Percentiles rank a stretch among this genome's conserved stretches.
Evolutionary conservation across 2,329 filamentous ascomycete genomes (phyloP).

Genomic region (Boeremia lycopersici): DNA sequence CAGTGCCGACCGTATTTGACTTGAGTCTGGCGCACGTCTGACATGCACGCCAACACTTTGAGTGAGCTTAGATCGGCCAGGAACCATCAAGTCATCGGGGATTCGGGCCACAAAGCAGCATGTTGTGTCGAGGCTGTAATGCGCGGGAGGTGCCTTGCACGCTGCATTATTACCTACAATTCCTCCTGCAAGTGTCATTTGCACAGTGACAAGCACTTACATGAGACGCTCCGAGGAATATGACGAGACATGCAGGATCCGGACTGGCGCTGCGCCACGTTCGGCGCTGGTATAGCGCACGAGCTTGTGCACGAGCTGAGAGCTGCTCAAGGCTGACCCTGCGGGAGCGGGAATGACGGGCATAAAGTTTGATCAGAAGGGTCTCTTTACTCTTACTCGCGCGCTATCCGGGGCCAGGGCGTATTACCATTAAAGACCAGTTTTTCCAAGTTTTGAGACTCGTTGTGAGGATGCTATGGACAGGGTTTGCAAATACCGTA

Average conservation of each 20-base stretch:
- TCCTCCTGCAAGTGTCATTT: slow-evolving; percentile 15
- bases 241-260: slow-evolving; percentile 33
- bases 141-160: slow-evolving; percentile 18
- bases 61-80: slow-evolving; percentile 28
- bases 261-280: slow-evolving; percentile 30
- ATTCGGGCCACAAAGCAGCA: slow-evolving; percentile 34
- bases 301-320: slow-evolving; percentile 25
- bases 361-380: slow-evolving; percentile 46
- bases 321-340: slow-evolving; percentile 31
- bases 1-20: slow-evolving; percentile 17
- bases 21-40: slow-evolving; percentile 24
- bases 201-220: slow-evolving; percentile 22
- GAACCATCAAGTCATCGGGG: slow-evolving; percentile 38
- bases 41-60: slow-evolving; percentile 29
- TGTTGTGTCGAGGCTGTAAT: slow-evolving; percentile 20
- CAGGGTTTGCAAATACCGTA: slow-evolving; percentile 13
- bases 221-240: slow-evolving; percentile 10
- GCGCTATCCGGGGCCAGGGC: slow-evolving; percentile 25
- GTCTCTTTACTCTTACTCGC: slow-evolving; percentile 31
- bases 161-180: slow-evolving; percentile 11
- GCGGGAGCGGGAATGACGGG: slow-evolving; percentile 48
- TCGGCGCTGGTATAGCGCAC: slow-evolving; percentile 36
- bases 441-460: slow-evolving; percentile 8
- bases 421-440: background rate
- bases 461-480: slow-evolving; percentile 11